Base-by-base conservation (phyloP, 176 grass and related monocot species). In the Aegilops bicornis region DNA sequence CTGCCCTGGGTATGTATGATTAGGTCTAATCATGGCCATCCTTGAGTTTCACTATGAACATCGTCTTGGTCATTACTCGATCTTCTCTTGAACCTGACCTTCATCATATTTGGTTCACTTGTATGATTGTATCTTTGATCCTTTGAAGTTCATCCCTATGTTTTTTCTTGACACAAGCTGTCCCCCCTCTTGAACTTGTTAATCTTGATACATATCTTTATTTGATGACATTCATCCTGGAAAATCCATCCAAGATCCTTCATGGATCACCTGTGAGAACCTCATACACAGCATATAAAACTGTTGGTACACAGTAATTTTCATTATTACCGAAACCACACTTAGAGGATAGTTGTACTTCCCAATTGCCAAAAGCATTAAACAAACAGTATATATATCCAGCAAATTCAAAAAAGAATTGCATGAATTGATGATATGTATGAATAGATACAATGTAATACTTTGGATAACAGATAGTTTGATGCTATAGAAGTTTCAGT, bases 391-490 rank as follows among this genome's bases (percentile, higher is more conserved):
- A 62, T 39, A 36, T 70, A 35, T 8, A n/a, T 12, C 33, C 56
- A 59, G 19, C 56, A 59, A 83, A 50, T 64, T 75, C 59, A 56
- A 54, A 65, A 72, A 72, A 36, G 32, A 60, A 60, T 76, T 85
- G 33, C 84, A 40, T 69, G 45, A 50, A 59, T 31, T 33, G 24
- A 71, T 54, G 11, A 68, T 45, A 29, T 42, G 9, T 59, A 75
- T 79, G 43, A 22, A 23, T 59, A n/a, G 33, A 27, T 81, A 42
- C 67, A 8, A 30, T 75, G 6, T 33, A 65, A 59, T 85, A 25
- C 5, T 60, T 31, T 76, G 71, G 40, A 52, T 24, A 78, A 32
- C 30, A 14, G 19, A 60, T 23, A 17, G 45, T 74, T 50, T 58
- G 47, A 73, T 43, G 10, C 33, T 64, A 59, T 74, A 74, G 17